Percentiles rank a stretch among this genome's conserved stretches.
These are phyloP conservation scores for Claviceps cyperi DNA, from an alignment of 2,329 filamentous ascomycete species.

Conservation along the genomic window DNA sequence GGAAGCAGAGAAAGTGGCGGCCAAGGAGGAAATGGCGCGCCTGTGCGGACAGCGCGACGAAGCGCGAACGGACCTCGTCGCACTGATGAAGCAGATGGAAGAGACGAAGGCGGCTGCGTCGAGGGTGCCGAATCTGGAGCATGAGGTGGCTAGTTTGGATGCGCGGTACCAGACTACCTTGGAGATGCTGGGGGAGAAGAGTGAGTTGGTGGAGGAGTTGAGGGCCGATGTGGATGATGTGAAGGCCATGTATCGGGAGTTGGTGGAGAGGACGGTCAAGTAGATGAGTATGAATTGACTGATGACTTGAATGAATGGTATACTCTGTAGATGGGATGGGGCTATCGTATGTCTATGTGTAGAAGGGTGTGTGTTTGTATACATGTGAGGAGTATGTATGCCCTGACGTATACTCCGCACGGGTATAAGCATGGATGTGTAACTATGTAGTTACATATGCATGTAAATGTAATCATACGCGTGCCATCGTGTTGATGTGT, in stretches of 20 bases:
- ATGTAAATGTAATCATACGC: neutral
- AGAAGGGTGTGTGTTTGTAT: too few species aligned
- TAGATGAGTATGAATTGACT: slow-evolving; percentile 19
- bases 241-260: slow-evolving; percentile 89
- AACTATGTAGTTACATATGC: neutral
- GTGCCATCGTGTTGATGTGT: too few species aligned
- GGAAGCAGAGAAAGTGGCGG: slow-evolving; percentile 80
- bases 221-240: slow-evolving; percentile 79
- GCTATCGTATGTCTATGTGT: too few species aligned
- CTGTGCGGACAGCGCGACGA: slow-evolving; percentile 81
- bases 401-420: too few species aligned
- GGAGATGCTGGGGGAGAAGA: slow-evolving; percentile 94
- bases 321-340: too few species aligned
- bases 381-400: too few species aligned
- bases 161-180: slow-evolving; percentile 78
- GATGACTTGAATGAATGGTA: neutral
- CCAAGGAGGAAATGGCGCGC: slow-evolving; percentile 71
- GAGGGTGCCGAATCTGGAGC: slow-evolving; percentile 51
- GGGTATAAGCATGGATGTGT: neutral
- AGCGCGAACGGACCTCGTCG: slow-evolving; percentile 79
- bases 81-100: slow-evolving; percentile 76
- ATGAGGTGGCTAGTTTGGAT: slow-evolving; percentile 53
- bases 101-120: slow-evolving; percentile 45
- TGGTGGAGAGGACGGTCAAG: slow-evolving; percentile 73
- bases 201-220: slow-evolving; percentile 84